Conservation (phyloP, 805 yeast species). For the Sungouiozyma ichnusensis region DNA sequence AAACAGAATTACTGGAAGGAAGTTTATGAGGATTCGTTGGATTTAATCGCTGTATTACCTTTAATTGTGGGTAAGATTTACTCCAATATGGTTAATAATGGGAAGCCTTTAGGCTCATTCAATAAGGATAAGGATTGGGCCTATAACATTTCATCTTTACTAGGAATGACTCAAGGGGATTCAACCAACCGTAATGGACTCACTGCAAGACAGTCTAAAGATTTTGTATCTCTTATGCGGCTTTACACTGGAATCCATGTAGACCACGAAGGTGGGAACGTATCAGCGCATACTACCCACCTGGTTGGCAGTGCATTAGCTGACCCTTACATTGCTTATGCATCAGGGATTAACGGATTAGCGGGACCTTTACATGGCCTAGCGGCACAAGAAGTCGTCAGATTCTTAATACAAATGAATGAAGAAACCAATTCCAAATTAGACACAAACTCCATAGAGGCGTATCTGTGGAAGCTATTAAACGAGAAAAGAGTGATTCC, state of each 20-base stretch:
- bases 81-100: slow-evolving; percentile 47
- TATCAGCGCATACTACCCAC: slow-evolving; percentile 78
- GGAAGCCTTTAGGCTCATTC: slow-evolving; percentile 42
- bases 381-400: slow-evolving; percentile 77
- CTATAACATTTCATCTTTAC: slow-evolving; percentile 53
- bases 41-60: slow-evolving; percentile 64
- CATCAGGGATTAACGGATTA: slow-evolving; percentile 73
- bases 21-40: slow-evolving; percentile 60
- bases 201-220: slow-evolving; percentile 33
- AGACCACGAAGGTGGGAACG: slow-evolving; percentile 87
- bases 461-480: slow-evolving; percentile 60
- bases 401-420: slow-evolving; percentile 56
- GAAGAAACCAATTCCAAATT: slow-evolving; percentile 29
- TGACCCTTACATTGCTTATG: slow-evolving; percentile 62
- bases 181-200: slow-evolving; percentile 27
- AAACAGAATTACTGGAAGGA: slow-evolving; percentile 69
- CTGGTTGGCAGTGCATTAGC: slow-evolving; percentile 74
- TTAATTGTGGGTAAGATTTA: slow-evolving; percentile 59
- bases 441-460: slow-evolving; percentile 39
- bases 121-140: slow-evolving; percentile 56
- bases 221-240: slow-evolving; percentile 67
- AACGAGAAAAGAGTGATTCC: slow-evolving; percentile 73
- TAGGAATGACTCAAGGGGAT: slow-evolving; percentile 42
- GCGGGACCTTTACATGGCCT: slow-evolving; percentile 84
- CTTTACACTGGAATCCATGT: slow-evolving; percentile 71